phyloP scores from a whole-genome alignment of 1,284 basidiomycete species.

The Leccinum huronense region DNA sequence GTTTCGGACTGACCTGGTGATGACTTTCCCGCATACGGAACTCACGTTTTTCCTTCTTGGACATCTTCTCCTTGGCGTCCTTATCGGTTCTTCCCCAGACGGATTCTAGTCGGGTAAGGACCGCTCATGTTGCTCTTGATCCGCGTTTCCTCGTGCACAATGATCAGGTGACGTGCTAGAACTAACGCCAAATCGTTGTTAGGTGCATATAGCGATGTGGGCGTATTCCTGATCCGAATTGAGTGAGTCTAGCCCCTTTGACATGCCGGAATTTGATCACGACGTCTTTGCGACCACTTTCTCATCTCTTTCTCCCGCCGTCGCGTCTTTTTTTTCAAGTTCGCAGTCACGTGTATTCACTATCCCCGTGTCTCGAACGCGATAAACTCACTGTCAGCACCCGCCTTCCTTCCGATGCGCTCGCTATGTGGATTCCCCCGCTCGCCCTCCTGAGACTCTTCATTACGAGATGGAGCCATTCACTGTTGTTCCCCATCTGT shows the following conservation, averaged over 20 bases:
- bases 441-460: constrained; percentile 77
- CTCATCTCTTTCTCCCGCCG: neutral
- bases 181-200: neutral
- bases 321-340: neutral
- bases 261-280: neutral
- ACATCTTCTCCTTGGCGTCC: constrained; percentile 74
- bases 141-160: neutral
- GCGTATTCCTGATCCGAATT: constrained; percentile 87
- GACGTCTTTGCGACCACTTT: neutral
- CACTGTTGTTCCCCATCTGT: constrained; percentile 91
- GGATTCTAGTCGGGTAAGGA: constrained; percentile 85
- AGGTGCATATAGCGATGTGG: constrained; percentile 94
- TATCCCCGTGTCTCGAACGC: constrained; percentile 1
- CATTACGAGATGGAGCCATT: constrained; percentile 80
- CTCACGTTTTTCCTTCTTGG: constrained; percentile 89
- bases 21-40: constrained; percentile 40
- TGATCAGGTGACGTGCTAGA: constrained; percentile 1
- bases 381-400: constrained; percentile 78
- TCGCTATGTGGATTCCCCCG: constrained; percentile 76
- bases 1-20: constrained; percentile 12
- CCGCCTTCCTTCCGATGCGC: constrained; percentile 78
- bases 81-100: constrained; percentile 95
- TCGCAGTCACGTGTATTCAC: neutral
- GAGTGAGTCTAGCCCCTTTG: constrained; percentile 50
- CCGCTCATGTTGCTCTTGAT: constrained; percentile 7